phyloP scores from a whole-genome alignment of 192 early-diverging fungal species.

The Coemansia sp. region DNA sequence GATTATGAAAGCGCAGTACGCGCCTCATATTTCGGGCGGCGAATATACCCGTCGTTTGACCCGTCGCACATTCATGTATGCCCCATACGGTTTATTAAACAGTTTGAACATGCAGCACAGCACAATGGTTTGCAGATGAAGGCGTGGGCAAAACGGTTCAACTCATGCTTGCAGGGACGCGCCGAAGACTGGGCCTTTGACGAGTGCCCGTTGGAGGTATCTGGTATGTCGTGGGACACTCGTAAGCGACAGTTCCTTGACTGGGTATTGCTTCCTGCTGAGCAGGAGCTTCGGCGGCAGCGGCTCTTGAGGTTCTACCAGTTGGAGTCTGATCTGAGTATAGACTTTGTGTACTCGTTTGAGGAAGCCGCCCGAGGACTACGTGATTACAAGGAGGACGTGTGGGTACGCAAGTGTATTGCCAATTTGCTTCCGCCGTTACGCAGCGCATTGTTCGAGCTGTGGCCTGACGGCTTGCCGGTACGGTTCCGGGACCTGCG shows the following conservation, averaged over 20 bases:
- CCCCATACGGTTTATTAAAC: slow-evolving; percentile 41
- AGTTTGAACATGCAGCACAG: slow-evolving; percentile 51
- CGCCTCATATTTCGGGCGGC: slow-evolving; percentile 37
- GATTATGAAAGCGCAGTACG: slow-evolving; percentile 42
- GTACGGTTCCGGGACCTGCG: slow-evolving; percentile 50
- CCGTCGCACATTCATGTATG: slow-evolving; percentile 30
- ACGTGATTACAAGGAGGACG: slow-evolving; percentile 49
- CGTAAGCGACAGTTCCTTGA: slow-evolving; percentile 51
- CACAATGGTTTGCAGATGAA: slow-evolving; percentile 45
- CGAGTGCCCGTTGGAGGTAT: slow-evolving; percentile 40
- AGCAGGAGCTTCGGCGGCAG: slow-evolving; percentile 51
- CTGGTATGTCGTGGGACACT: slow-evolving; percentile 34
- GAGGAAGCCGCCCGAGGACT: slow-evolving; percentile 45
- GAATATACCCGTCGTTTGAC: slow-evolving; percentile 45
- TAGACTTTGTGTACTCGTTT: slow-evolving; percentile 53
- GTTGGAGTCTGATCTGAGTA: slow-evolving; percentile 47
- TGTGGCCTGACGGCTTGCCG: slow-evolving; percentile 50
- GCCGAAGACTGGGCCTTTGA: slow-evolving; percentile 55
- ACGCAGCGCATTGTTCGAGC: slow-evolving; percentile 44
- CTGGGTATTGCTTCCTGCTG: slow-evolving; percentile 51
- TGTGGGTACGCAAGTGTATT: slow-evolving; percentile 53
- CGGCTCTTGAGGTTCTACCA: slow-evolving; percentile 48
- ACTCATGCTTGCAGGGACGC: slow-evolving; percentile 44
- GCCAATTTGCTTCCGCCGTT: slow-evolving; percentile 43
- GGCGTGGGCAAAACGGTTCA: slow-evolving; percentile 45